phyloP scores from a whole-genome alignment of 352 stramenopile species.

The Aphanomyces invadans region DNA sequence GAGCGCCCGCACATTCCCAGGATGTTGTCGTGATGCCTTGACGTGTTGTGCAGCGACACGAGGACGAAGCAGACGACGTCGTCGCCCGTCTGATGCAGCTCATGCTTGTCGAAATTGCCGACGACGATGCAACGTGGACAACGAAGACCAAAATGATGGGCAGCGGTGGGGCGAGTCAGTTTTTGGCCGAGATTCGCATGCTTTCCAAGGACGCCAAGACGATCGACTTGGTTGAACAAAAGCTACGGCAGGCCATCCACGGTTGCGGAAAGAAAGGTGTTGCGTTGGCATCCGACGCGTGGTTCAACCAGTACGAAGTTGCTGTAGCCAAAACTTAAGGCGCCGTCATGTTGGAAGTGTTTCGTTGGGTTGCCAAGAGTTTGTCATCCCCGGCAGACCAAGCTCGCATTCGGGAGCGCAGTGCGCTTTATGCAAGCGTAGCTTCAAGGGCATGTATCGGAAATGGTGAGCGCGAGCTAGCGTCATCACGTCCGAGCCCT shows the following conservation, averaged over 20 bases:
- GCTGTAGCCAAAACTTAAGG: constrained; percentile 6
- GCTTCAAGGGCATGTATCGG: too few species aligned
- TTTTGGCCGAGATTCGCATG: constrained; percentile 53
- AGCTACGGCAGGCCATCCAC: not conserved
- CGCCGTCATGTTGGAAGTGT: too few species aligned
- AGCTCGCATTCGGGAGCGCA: too few species aligned
- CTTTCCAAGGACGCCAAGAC: constrained; percentile 35
- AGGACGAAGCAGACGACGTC: constrained; percentile 24
- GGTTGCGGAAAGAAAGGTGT: not conserved
- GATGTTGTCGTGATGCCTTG: not conserved
- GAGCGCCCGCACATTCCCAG: too few species aligned
- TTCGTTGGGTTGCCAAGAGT: too few species aligned
- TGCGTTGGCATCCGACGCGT: constrained; percentile 10
- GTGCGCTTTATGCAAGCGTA: too few species aligned
- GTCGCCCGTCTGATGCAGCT: constrained; percentile 40
- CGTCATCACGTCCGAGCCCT: too few species aligned
- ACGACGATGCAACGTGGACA: constrained; percentile 56
- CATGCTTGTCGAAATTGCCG: constrained; percentile 48
- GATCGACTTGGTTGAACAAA: constrained; percentile 34
- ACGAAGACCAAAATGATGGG: constrained; percentile 39
- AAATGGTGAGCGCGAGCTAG: too few species aligned
- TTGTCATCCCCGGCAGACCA: too few species aligned
- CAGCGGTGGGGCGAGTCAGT: constrained; percentile 55
- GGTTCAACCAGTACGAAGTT: constrained; percentile 11
- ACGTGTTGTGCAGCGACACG: not conserved